A percentile compares a stretch with the other conserved stretches of the same genome.
These are phyloP conservation scores for Castanea crenata DNA, from an alignment of 306 rosid species.

Conservation along the genomic window DNA sequence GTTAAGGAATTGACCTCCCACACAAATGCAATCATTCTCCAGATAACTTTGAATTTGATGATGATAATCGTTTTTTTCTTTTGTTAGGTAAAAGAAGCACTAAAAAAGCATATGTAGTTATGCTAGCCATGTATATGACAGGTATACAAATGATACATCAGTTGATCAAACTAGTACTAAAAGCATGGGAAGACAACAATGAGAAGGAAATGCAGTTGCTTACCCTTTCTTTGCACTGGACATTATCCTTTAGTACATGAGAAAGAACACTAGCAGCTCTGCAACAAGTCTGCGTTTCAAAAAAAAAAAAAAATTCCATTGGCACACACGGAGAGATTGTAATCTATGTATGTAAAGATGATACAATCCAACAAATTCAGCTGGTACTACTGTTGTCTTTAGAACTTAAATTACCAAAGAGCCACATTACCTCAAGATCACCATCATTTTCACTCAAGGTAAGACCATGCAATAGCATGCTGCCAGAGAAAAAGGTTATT, in stretches of 20 bases:
- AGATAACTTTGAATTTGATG: not conserved
- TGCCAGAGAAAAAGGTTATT: slow-evolving; percentile 42
- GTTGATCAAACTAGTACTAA: not conserved
- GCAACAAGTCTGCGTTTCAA: slow-evolving; percentile 70
- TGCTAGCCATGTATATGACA: too few species aligned
- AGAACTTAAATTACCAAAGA: slow-evolving; percentile 3
- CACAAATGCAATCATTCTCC: not conserved
- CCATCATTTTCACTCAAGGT: slow-evolving; percentile 77
- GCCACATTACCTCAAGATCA: slow-evolving; percentile 76
- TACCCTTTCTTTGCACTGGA: slow-evolving; percentile 95
- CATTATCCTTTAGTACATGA: slow-evolving; percentile 78
- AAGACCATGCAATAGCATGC: slow-evolving; percentile 86
- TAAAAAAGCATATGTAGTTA: not conserved
- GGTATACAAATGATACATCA: not conserved
- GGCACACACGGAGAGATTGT: not conserved
- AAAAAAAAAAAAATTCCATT: not conserved
- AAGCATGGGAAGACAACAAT: not conserved
- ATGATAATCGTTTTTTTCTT: not conserved
- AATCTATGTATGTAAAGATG: slow-evolving; percentile 3
- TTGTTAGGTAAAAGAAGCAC: not conserved
- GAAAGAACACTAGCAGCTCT: slow-evolving; percentile 97
- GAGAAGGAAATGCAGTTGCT: slow-evolving; percentile 10
- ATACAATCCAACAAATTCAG: slow-evolving; percentile 10
- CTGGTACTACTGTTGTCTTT: slow-evolving; percentile 6
- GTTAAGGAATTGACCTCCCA: too few species aligned